Conservation (phyloP, 345 rosid species). For the Kandelia obovata region DNA sequence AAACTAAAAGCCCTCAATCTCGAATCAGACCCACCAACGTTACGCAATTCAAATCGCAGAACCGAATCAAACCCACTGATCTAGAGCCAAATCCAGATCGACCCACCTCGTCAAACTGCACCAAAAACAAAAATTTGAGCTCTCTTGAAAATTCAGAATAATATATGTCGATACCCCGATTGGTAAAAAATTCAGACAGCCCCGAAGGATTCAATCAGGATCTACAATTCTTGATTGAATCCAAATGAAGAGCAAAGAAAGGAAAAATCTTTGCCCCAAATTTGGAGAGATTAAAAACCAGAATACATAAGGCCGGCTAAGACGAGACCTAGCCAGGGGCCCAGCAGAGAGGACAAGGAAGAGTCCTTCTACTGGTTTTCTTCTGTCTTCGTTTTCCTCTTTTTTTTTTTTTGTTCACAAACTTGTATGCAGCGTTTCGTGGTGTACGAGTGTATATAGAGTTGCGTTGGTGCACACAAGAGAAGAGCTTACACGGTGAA, state of each 20-base stretch:
- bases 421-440: not conserved
- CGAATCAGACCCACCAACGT: slow-evolving; percentile 26
- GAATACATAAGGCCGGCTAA: slow-evolving; percentile 15
- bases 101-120: slow-evolving; percentile 32
- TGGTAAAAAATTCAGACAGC: not conserved
- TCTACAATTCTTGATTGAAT: slow-evolving; percentile 2
- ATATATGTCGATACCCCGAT: slow-evolving; percentile 12
- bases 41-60: slow-evolving; percentile 14
- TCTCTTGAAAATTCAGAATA: slow-evolving; percentile 9
- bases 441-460: too few species aligned
- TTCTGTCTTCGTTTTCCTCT: not conserved
- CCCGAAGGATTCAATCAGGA: not conserved
- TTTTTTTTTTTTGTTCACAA: not conserved
- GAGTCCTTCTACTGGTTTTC: slow-evolving; percentile 13
- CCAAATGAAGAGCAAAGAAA: not conserved
- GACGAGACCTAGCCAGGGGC: slow-evolving; percentile 9
- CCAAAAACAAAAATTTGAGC: slow-evolving; percentile 12
- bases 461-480: not conserved
- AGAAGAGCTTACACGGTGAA: slow-evolving; percentile 7
- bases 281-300: not conserved
- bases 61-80: slow-evolving; percentile 29
- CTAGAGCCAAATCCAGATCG: slow-evolving; percentile 30
- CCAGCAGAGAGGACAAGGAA: slow-evolving; percentile 14
- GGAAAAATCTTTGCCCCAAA: not conserved
- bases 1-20: not conserved